Evolutionary conservation across 176 grass and related monocot species (phyloP), one percentile per base, ranked within the genome.

Genomic region (Calamus simplicifolius): DNA sequence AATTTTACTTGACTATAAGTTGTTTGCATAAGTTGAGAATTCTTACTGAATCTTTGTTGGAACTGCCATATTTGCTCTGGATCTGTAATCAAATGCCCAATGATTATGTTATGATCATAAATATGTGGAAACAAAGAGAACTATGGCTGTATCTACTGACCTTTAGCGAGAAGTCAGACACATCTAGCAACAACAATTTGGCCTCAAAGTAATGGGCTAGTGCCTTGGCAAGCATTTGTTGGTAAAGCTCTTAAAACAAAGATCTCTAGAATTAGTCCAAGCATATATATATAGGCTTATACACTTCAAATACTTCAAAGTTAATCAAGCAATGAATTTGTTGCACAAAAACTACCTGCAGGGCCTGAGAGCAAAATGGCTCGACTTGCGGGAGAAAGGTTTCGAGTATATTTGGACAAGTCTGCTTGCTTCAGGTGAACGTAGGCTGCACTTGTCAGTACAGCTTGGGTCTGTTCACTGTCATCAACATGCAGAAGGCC

Each of bases 401-500:
- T 98, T 74, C 84, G 60, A 62, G 87, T 78, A 75, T 98, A 79
- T 73, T 93, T 92, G 38, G 79, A 83, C 54, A 93, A 27, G 27
- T 86, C 85, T 2, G 69, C 73, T 54, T 89, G 79, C 73, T 83
- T 93, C 56, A 98, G 78, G 71, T 98, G 81, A 29, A 98, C 59
- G 79, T 93, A 98, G n/a, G 88, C 94, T 19, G 85, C 76, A 81
- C 88, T 98, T 57, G 86, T 86, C 50, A 98, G 80, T 70, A 85
- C 50, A 16, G 78, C 80, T 73, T 49, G 82, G 0, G 88, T 98
- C 73, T 79, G 94, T 17, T 86, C 79, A 71, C 94, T 98, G 81
- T 21, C 61, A 77, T 58, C 56, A 73, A 54, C 58, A 80, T 49
- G 52, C 29, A 1, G 48, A 28, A 28, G 56, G 27, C 25, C 2